Percentiles rank a stretch among this genome's conserved stretches.
Conservation (phyloP, 805 yeast species). For the Pichia kluyveri region DNA sequence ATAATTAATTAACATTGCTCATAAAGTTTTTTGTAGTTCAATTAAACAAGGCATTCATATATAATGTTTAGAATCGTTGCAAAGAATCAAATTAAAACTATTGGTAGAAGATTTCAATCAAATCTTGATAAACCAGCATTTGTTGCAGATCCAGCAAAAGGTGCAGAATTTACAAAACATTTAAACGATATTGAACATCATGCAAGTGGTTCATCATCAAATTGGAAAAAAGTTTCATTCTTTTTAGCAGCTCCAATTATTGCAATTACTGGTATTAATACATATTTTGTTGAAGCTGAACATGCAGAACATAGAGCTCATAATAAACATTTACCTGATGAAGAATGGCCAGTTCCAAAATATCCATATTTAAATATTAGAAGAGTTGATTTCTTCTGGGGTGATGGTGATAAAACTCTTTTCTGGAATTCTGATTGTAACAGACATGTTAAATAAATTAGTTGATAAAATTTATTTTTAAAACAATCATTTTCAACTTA, state of each 20-base stretch:
- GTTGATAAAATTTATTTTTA: no score
- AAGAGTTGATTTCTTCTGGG: constrained; percentile 90
- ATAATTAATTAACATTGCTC: no score
- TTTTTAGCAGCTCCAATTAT: constrained; percentile 80
- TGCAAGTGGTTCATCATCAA: constrained; percentile 62
- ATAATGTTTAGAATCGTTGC: constrained; percentile 38
- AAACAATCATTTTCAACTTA: no score
- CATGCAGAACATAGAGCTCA: constrained; percentile 89
- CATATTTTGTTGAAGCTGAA: constrained; percentile 71
- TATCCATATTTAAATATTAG: constrained; percentile 90
- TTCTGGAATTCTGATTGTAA: constrained; percentile 94
- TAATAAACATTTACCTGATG: constrained; percentile 65
- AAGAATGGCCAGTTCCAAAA: constrained; percentile 78
- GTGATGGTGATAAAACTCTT: constrained; percentile 94
- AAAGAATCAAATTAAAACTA: constrained; percentile 20
- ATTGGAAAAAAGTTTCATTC: constrained; percentile 82
- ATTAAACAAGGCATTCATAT: no score
- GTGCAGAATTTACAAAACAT: constrained; percentile 56
- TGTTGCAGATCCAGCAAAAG: constrained; percentile 49
- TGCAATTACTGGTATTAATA: constrained; percentile 66
- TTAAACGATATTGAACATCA: constrained; percentile 66
- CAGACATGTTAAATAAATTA: constrained; percentile 63
- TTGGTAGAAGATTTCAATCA: constrained; percentile 26
- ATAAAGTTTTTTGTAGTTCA: no score
- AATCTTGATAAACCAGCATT: constrained; percentile 34